Conservation (phyloP, 2,329 filamentous ascomycete species). For the Colletotrichum tropicicola region DNA sequence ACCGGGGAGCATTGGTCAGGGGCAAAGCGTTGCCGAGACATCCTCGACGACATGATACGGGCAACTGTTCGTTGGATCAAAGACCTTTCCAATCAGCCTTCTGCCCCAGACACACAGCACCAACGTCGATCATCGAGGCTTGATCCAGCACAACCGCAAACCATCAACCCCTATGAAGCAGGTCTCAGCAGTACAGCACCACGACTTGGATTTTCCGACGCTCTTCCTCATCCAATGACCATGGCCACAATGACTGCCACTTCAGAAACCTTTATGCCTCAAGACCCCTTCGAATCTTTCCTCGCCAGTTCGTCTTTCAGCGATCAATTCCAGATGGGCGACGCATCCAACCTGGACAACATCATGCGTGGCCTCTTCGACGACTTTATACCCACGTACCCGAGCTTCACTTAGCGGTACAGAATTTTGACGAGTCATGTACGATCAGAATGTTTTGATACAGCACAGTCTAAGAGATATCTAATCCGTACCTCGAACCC, state of each 20-base stretch:
- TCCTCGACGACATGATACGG: constrained; percentile 49
- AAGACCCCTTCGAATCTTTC: constrained; percentile 36
- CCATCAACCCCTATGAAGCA: not conserved
- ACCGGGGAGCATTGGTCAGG: constrained; percentile 61
- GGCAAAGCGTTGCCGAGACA: constrained; percentile 55
- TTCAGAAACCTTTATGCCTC: not conserved
- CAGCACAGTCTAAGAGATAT: not conserved
- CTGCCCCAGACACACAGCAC: not conserved
- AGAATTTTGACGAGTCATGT: not conserved
- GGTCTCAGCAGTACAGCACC: not conserved
- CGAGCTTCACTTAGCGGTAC: not conserved
- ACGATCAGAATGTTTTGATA: not conserved
- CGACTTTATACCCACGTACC: constrained; percentile 43
- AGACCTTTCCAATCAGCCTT: not conserved
- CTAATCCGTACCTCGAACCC: not conserved
- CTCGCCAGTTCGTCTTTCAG: constrained; percentile 37
- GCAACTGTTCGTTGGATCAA: constrained; percentile 41
- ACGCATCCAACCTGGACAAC: constrained; percentile 40
- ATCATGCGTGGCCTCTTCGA: constrained; percentile 46
- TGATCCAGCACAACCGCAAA: not conserved
- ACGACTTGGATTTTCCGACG: not conserved
- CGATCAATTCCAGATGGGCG: constrained; percentile 38
- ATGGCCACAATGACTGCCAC: not conserved
- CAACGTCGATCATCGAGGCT: constrained; percentile 6
- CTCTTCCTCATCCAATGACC: not conserved